These are phyloP conservation scores for Plasmodium gonderi DNA, from an alignment of 169 alveolate species.

Conservation along the genomic window DNA sequence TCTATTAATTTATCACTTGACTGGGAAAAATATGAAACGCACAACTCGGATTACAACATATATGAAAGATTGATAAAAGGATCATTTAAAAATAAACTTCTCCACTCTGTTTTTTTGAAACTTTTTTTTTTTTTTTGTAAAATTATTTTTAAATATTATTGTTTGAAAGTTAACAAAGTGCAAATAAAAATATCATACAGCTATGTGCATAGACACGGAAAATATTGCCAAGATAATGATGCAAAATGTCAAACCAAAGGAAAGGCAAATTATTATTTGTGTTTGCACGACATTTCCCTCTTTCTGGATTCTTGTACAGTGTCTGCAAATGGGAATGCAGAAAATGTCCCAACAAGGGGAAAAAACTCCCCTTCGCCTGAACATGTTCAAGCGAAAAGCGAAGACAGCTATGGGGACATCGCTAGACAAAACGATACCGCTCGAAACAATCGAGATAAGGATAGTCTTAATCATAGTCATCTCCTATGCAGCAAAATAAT, in stretches of 20 bases:
- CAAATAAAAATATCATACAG: constrained; percentile 18
- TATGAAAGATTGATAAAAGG: neutral
- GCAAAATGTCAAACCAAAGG: neutral
- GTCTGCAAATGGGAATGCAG: neutral
- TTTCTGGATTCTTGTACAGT: neutral
- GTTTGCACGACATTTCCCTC: constrained; percentile 2
- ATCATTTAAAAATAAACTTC: neutral
- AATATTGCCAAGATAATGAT: constrained; percentile 3
- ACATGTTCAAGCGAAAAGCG: no score
- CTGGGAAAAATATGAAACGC: neutral
- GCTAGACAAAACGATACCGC: no score
- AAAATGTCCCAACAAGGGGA: neutral
- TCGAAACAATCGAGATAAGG: neutral
- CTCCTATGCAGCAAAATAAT: constrained; percentile 10
- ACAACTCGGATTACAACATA: constrained; percentile 24
- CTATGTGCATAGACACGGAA: constrained; percentile 38
- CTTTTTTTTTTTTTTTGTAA: constrained; percentile 4
- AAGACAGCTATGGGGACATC: no score
- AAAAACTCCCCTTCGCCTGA: neutral
- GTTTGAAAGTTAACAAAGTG: constrained; percentile 3
- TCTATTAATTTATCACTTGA: constrained; percentile 16
- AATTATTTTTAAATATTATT: constrained; percentile 26
- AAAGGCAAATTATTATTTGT: constrained; percentile 1
- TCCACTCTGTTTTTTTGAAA: constrained; percentile 1
- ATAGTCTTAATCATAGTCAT: neutral